phyloP scores from a whole-genome alignment of 106 monocot genomes.

The Iris macrosiphon region DNA sequence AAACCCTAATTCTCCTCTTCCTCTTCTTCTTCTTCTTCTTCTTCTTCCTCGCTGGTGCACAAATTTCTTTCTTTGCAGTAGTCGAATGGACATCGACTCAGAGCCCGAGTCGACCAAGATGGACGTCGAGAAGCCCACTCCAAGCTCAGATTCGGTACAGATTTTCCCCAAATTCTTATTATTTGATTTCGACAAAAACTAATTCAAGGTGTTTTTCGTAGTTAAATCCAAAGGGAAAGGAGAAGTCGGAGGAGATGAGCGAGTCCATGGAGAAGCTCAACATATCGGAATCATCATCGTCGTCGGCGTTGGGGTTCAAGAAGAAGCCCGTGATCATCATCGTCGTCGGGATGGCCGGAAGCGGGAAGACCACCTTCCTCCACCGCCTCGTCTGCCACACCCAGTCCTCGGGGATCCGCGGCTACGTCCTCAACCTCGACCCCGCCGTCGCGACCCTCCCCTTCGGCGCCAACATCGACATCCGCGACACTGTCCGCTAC shows the following conservation, averaged over 20 bases:
- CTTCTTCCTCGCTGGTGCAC: too few relatives aligned
- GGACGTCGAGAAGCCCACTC: too few relatives aligned
- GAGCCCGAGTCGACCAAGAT: too few relatives aligned
- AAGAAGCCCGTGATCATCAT: conserved; percentile 79
- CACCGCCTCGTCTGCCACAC: conserved; percentile 70
- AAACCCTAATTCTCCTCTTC: too few relatives aligned
- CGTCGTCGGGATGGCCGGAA: conserved; percentile 90
- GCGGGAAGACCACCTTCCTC: conserved; percentile 91
- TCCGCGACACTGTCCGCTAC: conserved; percentile 82
- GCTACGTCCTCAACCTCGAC: conserved; percentile 90
- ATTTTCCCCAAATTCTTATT: too few relatives aligned
- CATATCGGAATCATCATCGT: conserved; percentile 18
- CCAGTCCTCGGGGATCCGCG: conserved; percentile 51
- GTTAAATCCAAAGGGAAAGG: too few relatives aligned
- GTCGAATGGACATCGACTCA: too few relatives aligned
- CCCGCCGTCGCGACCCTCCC: conserved; percentile 92
- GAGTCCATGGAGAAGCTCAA: conserved; percentile 54
- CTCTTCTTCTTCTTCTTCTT: too few relatives aligned
- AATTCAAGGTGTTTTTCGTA: too few relatives aligned
- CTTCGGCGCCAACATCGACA: conserved; percentile 93
- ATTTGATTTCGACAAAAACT: too few relatives aligned
- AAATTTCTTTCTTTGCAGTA: too few relatives aligned
- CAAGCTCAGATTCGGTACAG: too few relatives aligned
- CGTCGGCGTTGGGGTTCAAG: conserved; percentile 35
- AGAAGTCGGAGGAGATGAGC: conserved; percentile 17